Evolutionary conservation across 2,329 filamentous ascomycete species (phyloP).

Genomic region (Simplicillium sp.): DNA sequence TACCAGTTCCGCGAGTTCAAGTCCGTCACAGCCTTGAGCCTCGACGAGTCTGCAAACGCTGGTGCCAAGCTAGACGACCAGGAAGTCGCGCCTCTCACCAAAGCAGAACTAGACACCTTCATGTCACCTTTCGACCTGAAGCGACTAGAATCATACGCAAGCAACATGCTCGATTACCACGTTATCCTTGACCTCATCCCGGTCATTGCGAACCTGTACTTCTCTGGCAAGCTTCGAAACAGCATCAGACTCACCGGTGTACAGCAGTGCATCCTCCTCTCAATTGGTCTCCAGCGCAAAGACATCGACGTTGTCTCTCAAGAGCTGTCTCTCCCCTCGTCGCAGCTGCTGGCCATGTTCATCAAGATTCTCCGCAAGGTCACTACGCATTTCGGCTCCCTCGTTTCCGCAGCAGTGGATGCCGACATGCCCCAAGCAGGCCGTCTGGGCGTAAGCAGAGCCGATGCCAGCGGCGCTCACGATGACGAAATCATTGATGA

Average conservation of each 20-base stretch:
- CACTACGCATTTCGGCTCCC: slow-evolving; percentile 62
- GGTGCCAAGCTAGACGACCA: slow-evolving; percentile 57
- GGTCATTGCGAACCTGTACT: slow-evolving; percentile 72
- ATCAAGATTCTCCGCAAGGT: slow-evolving; percentile 92
- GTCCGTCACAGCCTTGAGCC: slow-evolving; percentile 68
- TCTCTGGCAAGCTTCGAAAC: slow-evolving; percentile 62
- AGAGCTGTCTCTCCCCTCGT: slow-evolving; percentile 64
- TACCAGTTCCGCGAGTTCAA: slow-evolving; percentile 87
- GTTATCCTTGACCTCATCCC: slow-evolving; percentile 92
- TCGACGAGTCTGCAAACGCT: slow-evolving; percentile 74
- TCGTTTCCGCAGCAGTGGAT: slow-evolving; percentile 67
- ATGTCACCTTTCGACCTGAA: slow-evolving; percentile 93
- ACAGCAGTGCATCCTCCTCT: slow-evolving; percentile 81
- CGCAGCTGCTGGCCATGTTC: slow-evolving; percentile 90
- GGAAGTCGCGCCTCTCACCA: slow-evolving; percentile 50
- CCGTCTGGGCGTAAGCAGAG: slow-evolving; percentile 47
- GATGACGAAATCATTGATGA: slow-evolving; percentile 59
- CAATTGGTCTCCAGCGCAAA: slow-evolving; percentile 84
- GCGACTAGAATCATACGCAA: slow-evolving; percentile 87
- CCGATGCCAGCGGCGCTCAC: slow-evolving; percentile 53
- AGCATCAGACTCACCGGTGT: slow-evolving; percentile 67
- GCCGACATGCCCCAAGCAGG: slow-evolving; percentile 52
- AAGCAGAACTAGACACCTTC: slow-evolving; percentile 64
- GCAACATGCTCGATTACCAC: slow-evolving; percentile 96
- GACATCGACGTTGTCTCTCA: slow-evolving; percentile 70